These are phyloP conservation scores for Amyloporia xantha DNA, from an alignment of 768 basidiomycete species.

Conservation along the genomic window DNA sequence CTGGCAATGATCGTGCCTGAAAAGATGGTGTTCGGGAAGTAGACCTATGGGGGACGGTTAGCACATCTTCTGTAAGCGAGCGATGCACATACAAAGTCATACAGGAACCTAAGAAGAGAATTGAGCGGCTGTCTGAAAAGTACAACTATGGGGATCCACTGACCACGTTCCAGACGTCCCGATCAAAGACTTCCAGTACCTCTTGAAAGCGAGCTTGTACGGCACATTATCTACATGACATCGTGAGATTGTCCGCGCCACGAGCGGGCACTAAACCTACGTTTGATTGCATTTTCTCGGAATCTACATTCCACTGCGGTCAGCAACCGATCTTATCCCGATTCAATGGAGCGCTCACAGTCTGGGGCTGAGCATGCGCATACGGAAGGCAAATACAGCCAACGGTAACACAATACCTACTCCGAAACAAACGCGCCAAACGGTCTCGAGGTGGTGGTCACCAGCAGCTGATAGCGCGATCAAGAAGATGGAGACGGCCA, in stretches of 20 bases:
- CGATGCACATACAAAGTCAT: constrained; percentile 47
- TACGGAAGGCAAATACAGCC: constrained; percentile 64
- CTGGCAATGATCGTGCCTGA: constrained; percentile 61
- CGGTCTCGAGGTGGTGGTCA: constrained; percentile 50
- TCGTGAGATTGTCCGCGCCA: not conserved
- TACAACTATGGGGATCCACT: no score
- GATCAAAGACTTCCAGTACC: constrained; percentile 63
- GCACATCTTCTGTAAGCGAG: not conserved
- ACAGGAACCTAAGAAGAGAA: constrained; percentile 64
- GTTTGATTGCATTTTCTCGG: constrained; percentile 57
- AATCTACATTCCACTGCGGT: constrained; percentile 18
- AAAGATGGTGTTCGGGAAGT: constrained; percentile 70
- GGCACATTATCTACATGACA: constrained; percentile 43
- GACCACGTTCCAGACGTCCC: constrained; percentile 76
- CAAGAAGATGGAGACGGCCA: constrained; percentile 60
- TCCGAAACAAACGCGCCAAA: constrained; percentile 64
- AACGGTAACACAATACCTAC: constrained; percentile 57
- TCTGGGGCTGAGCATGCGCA: constrained; percentile 64
- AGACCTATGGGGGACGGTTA: constrained; percentile 33
- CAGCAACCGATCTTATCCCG: constrained; percentile 1
- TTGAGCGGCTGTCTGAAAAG: not conserved
- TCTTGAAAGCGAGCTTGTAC: constrained; percentile 49
- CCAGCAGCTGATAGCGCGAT: constrained; percentile 65
- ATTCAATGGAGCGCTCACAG: constrained; percentile 30
- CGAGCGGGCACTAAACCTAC: constrained; percentile 22